These are phyloP conservation scores for Dendrothele bispora DNA, from an alignment of 768 basidiomycete species.

Conservation along the genomic window DNA sequence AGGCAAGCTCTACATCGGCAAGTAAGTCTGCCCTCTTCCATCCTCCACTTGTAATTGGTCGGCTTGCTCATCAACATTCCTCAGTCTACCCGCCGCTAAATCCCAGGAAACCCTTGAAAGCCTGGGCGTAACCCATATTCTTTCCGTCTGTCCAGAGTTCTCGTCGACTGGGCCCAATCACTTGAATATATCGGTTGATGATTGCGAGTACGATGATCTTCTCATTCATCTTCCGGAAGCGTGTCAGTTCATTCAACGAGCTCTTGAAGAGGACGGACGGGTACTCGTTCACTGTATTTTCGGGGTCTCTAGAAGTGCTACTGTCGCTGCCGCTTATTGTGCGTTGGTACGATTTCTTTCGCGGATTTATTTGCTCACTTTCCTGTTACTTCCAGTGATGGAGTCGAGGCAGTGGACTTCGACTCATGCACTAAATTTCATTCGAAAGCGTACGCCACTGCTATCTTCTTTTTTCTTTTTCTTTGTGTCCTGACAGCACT, in stretches of 20 bases:
- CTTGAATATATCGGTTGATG: conserved; percentile 39
- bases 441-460: conserved; percentile 45
- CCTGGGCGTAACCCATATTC: conserved; percentile 49
- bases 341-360: conserved; percentile 26
- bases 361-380: conserved; percentile 5
- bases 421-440: conserved; percentile 44
- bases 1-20: conserved; percentile 41
- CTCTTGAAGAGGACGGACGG: conserved; percentile 49
- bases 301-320: conserved; percentile 70
- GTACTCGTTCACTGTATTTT: conserved; percentile 75
- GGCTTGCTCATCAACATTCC: neutral
- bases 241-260: conserved; percentile 62
- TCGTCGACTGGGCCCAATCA: conserved; percentile 43
- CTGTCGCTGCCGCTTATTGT: conserved; percentile 58
- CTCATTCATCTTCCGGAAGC: conserved; percentile 63
- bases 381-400: conserved; percentile 41
- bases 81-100: conserved; percentile 37
- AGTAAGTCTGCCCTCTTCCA: conserved; percentile 29
- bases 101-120: conserved; percentile 27
- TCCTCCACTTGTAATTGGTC: neutral
- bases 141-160: conserved; percentile 61
- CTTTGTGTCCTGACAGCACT: conserved; percentile 12
- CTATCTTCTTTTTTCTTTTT: neutral
- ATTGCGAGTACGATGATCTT: conserved; percentile 51
- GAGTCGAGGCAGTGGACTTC: conserved; percentile 40